Evolutionary conservation across 2,329 filamentous ascomycete genomes (phyloP), one percentile per base, ranked within the genome.

Genomic region (Diaporthe vaccinii): DNA sequence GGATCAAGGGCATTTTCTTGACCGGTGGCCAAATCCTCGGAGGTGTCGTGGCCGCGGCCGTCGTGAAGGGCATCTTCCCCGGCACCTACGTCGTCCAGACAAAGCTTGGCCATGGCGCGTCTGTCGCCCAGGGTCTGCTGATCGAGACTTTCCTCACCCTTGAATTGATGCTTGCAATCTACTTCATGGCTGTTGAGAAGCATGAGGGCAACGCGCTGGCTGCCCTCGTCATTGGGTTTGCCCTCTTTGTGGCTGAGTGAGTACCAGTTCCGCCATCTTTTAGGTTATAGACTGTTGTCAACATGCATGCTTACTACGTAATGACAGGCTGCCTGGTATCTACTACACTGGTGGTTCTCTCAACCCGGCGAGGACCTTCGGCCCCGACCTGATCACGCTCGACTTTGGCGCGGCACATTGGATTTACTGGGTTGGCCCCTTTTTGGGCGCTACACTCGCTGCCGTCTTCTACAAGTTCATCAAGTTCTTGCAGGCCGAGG

Each of bases 161-260:
- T 2, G 84, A 89, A 78, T 81, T 90, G 31, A 84, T 89, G 28
- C 84, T 89, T 41, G 86, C 88, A 4, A 86, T 90, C 73, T 86
- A 88, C 79, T 91, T 91, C 89, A 83, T 91, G 67, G 89, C 89
- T 0, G 87, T 87, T 9, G 89, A 91, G 77, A 91, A 92, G 80
- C 90, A 92, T 80, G 89, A 89, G 77, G 88, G 87, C 1, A 92
- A 90, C 0, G 92, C 86, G 1, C 25, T 76, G 22, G 75, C 73
- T 20, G 67, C 75, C 22, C 61, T 76, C 2, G 75, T 74, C 49
- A 76, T 76, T 49, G 76, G 76, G n/a, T 68, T 65, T 4, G 44
- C 39, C n/a, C 61, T 55, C 49, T 70, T 74, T 34, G 55, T 72
- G 22, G 44, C 75, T 58, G 57, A 76, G 72, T 73, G 62, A 31